Evolutionary conservation across 495 filamentous ascomycete genomes (phyloP).

Genomic region (Neurospora terricola): DNA sequence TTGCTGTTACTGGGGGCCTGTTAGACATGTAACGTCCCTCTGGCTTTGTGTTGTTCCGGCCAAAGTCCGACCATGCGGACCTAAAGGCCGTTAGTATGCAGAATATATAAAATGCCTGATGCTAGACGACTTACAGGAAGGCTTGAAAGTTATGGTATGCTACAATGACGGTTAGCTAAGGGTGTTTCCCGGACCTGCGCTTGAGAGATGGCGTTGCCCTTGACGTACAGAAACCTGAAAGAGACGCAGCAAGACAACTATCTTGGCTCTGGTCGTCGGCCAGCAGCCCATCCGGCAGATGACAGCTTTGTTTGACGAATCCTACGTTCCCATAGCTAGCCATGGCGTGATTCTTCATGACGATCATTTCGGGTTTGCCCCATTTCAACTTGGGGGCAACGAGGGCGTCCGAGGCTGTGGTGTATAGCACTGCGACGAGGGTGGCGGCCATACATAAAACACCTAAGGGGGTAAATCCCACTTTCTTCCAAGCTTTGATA

Average conservation of each 20-base stretch:
- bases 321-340: constrained; percentile 47
- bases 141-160: constrained; percentile 25
- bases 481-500: constrained; percentile 50
- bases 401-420: constrained; percentile 60
- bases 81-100: background rate
- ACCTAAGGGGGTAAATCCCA: constrained; percentile 50
- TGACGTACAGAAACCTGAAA: constrained; percentile 43
- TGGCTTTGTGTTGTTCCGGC: constrained; percentile 21
- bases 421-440: constrained; percentile 57
- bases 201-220: background rate
- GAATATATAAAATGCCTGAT: background rate
- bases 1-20: constrained; percentile 44
- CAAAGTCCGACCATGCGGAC: constrained; percentile 36
- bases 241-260: constrained; percentile 55
- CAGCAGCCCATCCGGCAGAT: constrained; percentile 42
- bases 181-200: background rate
- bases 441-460: constrained; percentile 47
- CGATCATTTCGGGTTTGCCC: constrained; percentile 30
- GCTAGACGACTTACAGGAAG: constrained; percentile 17
- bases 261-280: constrained; percentile 29
- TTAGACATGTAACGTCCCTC: constrained; percentile 24
- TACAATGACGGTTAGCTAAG: background rate
- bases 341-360: constrained; percentile 46
- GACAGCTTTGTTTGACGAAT: constrained; percentile 43
- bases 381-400: constrained; percentile 56